Base-by-base conservation (phyloP, 805 yeast genomes). In the Kuraishia molischiana region DNA sequence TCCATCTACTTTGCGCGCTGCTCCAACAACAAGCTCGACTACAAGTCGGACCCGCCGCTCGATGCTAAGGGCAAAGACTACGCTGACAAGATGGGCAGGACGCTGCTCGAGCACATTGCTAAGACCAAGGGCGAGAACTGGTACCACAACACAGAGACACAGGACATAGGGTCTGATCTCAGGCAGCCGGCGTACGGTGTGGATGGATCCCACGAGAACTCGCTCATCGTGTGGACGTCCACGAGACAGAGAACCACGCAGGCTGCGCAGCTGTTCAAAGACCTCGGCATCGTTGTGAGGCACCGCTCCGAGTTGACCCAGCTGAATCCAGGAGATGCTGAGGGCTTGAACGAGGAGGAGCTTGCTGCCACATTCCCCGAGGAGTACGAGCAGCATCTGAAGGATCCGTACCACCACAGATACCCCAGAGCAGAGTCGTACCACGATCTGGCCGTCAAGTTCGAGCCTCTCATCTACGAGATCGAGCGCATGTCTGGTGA, bases 171-270 rank as follows among this genome's bases (percentile, higher is more conserved):
- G 13, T 28, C 24, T 14, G 14, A 34, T 19, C 36, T 30, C 13
- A 59, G 62, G 43, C 68, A 62, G 40, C 61, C 61, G 4, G 61
- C 67, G 15, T 55, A 60, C 10, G 64, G 58, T 59, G 37, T 74
- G 5, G 83, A 77, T 54, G 82, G 80, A 4, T 63, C 68, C 6
- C 71, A 67, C 45, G 76, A 69, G 28, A 72, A 76, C 44, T 72
- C 81, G 4, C 67, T 89, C 49, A 77, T 79, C 3, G 89, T 92
- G n/a, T 90, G 97, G 95, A 87, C 97, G 1, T 94, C 97, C 1
- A 85, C 90, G 4, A 74, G 96, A 44, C 69, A 75, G 45, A 73
- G 96, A 52, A 86, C 97, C 0, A 69, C 78, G 15, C 85, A 89
- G 47, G 77, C 95, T 4, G 86, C 90, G 0, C 67, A 70, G 38